Evolutionary conservation across 129 eudicot species (phyloP).

Genomic region (Scalesia atractyloides): DNA sequence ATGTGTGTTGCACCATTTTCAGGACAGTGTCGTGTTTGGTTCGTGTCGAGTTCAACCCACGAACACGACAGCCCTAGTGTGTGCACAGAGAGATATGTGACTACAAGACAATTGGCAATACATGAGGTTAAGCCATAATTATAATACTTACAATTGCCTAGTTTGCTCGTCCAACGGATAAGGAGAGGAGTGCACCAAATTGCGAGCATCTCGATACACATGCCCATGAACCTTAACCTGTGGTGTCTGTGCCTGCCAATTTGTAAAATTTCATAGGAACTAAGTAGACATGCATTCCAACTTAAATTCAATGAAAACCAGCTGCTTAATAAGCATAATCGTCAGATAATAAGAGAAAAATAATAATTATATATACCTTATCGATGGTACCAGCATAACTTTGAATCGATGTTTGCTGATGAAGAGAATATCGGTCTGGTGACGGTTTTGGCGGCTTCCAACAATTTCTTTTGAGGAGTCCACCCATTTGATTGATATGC

Average conservation of each 20-base stretch:
- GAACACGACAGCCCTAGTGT: too few species aligned
- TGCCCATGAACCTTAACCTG: constrained; percentile 40
- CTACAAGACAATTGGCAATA: neutral
- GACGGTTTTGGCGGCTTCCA: constrained; percentile 46
- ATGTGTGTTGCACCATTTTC: neutral
- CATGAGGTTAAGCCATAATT: constrained; percentile 16
- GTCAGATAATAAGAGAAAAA: neutral
- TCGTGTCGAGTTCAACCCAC: too few species aligned
- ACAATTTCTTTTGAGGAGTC: constrained; percentile 38
- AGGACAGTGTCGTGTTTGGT: too few species aligned
- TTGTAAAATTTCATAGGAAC: constrained; percentile 11
- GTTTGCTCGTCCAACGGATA: constrained; percentile 50
- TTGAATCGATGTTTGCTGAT: constrained; percentile 33
- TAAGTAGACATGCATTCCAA: neutral
- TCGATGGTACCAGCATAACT: constrained; percentile 34
- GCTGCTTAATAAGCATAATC: constrained; percentile 8
- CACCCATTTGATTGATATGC: constrained; percentile 53
- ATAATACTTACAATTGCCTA: constrained; percentile 60
- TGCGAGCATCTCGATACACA: constrained; percentile 47
- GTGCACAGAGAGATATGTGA: neutral
- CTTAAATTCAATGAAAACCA: neutral
- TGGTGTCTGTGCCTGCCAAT: constrained; percentile 51
- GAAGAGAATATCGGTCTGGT: constrained; percentile 34
- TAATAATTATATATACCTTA: constrained; percentile 45
- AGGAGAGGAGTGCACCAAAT: constrained; percentile 35